These are phyloP conservation scores for Arthrinium puccinioides DNA, from an alignment of 2,329 filamentous ascomycete species.

Conservation along the genomic window DNA sequence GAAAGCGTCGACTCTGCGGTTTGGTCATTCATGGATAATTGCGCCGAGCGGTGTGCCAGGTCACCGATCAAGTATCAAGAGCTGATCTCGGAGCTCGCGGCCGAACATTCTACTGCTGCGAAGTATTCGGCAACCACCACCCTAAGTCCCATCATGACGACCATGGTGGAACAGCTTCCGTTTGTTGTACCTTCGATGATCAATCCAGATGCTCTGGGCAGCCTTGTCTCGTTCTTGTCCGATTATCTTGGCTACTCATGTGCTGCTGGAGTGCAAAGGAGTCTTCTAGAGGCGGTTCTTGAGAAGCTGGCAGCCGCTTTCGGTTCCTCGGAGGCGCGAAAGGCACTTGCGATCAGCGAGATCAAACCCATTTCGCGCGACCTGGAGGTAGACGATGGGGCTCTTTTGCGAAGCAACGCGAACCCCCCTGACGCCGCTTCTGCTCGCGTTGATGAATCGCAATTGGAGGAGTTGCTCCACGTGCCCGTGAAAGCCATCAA, in stretches of 20 bases:
- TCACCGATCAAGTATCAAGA: conserved; percentile 82
- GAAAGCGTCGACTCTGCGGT: conserved; percentile 28
- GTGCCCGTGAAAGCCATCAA: conserved; percentile 36
- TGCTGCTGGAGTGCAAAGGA: conserved; percentile 40
- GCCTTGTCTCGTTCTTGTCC: conserved; percentile 52
- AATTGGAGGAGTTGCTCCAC: conserved; percentile 45
- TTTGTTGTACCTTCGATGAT: conserved; percentile 50
- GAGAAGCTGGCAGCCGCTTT: conserved; percentile 30
- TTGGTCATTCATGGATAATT: conserved; percentile 76
- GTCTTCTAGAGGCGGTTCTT: conserved; percentile 35
- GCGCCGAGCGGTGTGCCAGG: conserved; percentile 64
- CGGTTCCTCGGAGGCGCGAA: conserved; percentile 27
- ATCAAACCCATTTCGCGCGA: conserved; percentile 3
- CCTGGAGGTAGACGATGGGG: conserved; percentile 5
- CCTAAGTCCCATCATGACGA: conserved; percentile 59
- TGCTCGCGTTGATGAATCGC: conserved; percentile 11
- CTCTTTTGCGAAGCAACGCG: conserved; percentile 24
- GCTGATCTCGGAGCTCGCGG: conserved; percentile 46
- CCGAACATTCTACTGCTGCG: conserved; percentile 25
- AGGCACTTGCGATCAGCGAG: conserved; percentile 16
- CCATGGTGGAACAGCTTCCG: conserved; percentile 70
- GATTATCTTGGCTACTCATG: conserved; percentile 48
- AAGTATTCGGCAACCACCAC: conserved; percentile 18
- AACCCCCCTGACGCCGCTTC: no score
- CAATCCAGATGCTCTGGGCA: conserved; percentile 31